Percentiles rank a stretch among this genome's conserved stretches.
phyloP scores from a whole-genome alignment of 2,329 filamentous ascomycete genomes.

The Fusarium secorum region DNA sequence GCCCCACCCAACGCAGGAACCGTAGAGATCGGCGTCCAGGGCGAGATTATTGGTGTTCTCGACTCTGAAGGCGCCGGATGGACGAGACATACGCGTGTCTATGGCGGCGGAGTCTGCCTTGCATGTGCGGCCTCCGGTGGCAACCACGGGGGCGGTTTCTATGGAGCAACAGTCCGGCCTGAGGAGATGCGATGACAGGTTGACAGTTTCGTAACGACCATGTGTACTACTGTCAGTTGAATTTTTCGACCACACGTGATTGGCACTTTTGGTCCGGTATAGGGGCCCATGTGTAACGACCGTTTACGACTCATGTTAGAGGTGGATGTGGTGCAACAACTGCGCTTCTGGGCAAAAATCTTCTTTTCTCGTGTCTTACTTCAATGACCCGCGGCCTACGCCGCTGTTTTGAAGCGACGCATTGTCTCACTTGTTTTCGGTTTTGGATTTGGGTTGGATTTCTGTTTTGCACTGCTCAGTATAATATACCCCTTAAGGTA shows the following conservation, averaged over 20 bases:
- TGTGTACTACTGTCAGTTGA: conserved; percentile 9
- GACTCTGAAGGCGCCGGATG: conserved; percentile 59
- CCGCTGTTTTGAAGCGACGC: not conserved
- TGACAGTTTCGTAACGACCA: not conserved
- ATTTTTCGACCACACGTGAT: conserved; percentile 1
- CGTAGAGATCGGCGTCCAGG: conserved; percentile 54
- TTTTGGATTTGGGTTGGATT: not conserved
- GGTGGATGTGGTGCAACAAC: conserved; percentile 24
- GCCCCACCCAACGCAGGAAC: conserved; percentile 49
- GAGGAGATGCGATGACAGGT: conserved; percentile 56
- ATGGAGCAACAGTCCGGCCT: conserved; percentile 61
- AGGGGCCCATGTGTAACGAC: conserved; percentile 29
- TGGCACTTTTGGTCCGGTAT: conserved; percentile 1
- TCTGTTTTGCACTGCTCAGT: conserved; percentile 13
- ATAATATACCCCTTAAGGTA: conserved; percentile 34
- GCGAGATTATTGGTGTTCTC: conserved; percentile 59
- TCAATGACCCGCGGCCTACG: not conserved
- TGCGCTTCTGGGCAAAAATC: conserved; percentile 26
- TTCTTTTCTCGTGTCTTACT: conserved; percentile 18
- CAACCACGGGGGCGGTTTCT: conserved; percentile 58
- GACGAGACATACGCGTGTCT: conserved; percentile 67
- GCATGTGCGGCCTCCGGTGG: conserved; percentile 60
- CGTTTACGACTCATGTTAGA: conserved; percentile 37
- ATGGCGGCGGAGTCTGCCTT: conserved; percentile 65
- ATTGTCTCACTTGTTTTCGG: not conserved